Conservation (phyloP, 352 stramenopile species). For the Pythium chondricola region DNA sequence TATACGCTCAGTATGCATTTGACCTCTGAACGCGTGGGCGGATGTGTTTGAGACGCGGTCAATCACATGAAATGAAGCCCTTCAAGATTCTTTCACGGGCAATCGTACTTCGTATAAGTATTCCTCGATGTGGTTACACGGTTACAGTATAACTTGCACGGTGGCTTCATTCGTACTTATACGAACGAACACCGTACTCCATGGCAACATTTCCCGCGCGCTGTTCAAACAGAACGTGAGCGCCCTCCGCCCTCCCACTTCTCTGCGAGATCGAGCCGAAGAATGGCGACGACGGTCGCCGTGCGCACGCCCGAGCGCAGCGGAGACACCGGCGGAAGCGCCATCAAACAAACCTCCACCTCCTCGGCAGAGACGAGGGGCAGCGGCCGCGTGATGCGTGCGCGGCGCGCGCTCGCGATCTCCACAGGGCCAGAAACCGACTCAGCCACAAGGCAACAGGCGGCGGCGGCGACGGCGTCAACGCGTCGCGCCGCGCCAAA, state of each 20-base stretch:
- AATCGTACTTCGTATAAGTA: too few relatives aligned
- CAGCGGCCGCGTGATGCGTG: neutral
- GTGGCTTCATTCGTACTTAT: neutral
- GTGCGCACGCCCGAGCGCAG: slow-evolving; percentile 7
- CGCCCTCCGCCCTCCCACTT: neutral
- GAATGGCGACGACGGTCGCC: slow-evolving; percentile 3
- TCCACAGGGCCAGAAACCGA: neutral
- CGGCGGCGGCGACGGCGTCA: neutral
- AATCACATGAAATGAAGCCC: too few relatives aligned
- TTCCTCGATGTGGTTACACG: too few relatives aligned
- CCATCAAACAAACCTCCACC: neutral
- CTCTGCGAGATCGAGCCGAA: neutral
- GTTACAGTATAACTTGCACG: neutral
- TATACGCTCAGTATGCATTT: too few relatives aligned
- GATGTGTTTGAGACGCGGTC: too few relatives aligned
- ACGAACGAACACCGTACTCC: neutral
- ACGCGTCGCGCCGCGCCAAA: slow-evolving; percentile 10
- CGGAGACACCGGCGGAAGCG: neutral
- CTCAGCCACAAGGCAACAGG: too few relatives aligned
- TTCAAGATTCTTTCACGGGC: too few relatives aligned
- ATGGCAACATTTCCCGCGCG: neutral
- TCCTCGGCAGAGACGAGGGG: too few relatives aligned
- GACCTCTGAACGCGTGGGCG: too few relatives aligned
- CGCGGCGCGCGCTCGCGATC: neutral
- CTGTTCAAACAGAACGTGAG: slow-evolving; percentile 6